A percentile compares a stretch with the other conserved stretches of the same genome.
These are phyloP conservation scores for Conringia planisiliqua DNA, from an alignment of 345 rosid genomes.

Conservation along the genomic window DNA sequence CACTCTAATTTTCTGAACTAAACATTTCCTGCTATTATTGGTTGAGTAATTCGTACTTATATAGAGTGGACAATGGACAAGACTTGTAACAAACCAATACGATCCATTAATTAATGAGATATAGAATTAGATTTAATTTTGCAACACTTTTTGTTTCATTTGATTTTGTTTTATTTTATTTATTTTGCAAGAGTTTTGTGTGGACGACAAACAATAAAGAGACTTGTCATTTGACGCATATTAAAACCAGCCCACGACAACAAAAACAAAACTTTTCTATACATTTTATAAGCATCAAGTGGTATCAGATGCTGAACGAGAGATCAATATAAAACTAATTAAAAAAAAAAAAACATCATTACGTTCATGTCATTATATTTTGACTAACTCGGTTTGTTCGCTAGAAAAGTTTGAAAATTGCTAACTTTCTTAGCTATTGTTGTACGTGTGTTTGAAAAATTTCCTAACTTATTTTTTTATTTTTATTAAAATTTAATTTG, in stretches of 20 bases:
- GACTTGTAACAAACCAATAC: slow-evolving; percentile 9
- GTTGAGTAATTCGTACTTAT: background rate
- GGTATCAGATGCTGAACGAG: background rate
- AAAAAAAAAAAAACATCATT: background rate
- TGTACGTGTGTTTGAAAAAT: background rate
- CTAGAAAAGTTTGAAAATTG: background rate
- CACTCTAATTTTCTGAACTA: background rate
- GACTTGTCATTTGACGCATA: slow-evolving; percentile 22
- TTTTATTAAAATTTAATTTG: background rate
- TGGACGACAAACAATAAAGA: slow-evolving; percentile 20
- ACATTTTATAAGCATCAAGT: slow-evolving; percentile 19
- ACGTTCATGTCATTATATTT: background rate
- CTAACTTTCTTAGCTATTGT: background rate
- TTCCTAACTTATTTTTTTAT: background rate
- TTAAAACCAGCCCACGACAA: background rate
- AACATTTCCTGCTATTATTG: background rate
- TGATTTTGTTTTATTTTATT: background rate
- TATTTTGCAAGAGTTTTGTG: slow-evolving; percentile 13
- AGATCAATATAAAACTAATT: background rate
- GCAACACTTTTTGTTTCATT: background rate
- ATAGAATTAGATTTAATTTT: background rate
- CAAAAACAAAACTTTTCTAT: background rate
- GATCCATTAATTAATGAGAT: background rate
- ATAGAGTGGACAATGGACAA: slow-evolving; percentile 7
- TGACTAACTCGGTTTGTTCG: background rate